Conservation (phyloP, 2,329 filamentous ascomycete genomes). For the Penicillium brevicompactum region DNA sequence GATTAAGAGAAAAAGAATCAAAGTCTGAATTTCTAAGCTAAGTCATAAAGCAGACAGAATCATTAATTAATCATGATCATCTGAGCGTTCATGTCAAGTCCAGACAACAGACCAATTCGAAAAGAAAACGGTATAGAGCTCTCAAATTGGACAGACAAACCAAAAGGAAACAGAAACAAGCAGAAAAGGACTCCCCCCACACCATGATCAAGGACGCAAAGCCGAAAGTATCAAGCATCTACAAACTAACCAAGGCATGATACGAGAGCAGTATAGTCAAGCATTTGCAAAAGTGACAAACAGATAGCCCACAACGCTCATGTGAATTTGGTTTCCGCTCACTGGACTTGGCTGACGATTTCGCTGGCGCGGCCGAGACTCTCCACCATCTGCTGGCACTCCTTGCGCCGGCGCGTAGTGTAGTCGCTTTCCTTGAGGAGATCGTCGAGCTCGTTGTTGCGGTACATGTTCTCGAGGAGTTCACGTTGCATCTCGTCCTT, state of each 20-base stretch:
- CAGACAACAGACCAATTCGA: slow-evolving; percentile 12
- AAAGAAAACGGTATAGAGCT: slow-evolving; percentile 28
- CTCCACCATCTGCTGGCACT: slow-evolving; percentile 99
- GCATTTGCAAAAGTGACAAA: slow-evolving; percentile 19
- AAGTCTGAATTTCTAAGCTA: slow-evolving; percentile 16
- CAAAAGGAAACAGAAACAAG: slow-evolving; percentile 3
- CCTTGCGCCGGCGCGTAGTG: slow-evolving; percentile 90
- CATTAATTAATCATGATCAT: slow-evolving; percentile 26
- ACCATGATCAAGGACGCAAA: slow-evolving; percentile 1
- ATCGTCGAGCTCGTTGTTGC: slow-evolving; percentile 84
- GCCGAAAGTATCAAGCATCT: slow-evolving; percentile 4
- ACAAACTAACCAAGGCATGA: slow-evolving; percentile 8
- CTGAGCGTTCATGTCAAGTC: slow-evolving; percentile 8
- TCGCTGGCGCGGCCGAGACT: slow-evolving; percentile 85
- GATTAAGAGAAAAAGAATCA: slow-evolving; percentile 10
- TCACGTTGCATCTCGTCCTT: slow-evolving; percentile 99
- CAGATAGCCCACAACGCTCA: slow-evolving; percentile 18
- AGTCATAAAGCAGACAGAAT: slow-evolving; percentile 19
- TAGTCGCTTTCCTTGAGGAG: slow-evolving; percentile 98
- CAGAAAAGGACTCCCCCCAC: slow-evolving; percentile 9
- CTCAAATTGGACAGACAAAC: slow-evolving; percentile 21
- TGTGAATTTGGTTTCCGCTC: slow-evolving; percentile 12
- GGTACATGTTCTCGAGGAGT: slow-evolving; percentile 96
- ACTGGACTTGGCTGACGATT: slow-evolving; percentile 82
- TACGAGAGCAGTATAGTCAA: slow-evolving; percentile 18